Percentiles rank a stretch among this genome's conserved stretches.
Evolutionary conservation across 129 eudicot genomes (phyloP).

Genomic region (Pseudognaphalium luteoalbum): DNA sequence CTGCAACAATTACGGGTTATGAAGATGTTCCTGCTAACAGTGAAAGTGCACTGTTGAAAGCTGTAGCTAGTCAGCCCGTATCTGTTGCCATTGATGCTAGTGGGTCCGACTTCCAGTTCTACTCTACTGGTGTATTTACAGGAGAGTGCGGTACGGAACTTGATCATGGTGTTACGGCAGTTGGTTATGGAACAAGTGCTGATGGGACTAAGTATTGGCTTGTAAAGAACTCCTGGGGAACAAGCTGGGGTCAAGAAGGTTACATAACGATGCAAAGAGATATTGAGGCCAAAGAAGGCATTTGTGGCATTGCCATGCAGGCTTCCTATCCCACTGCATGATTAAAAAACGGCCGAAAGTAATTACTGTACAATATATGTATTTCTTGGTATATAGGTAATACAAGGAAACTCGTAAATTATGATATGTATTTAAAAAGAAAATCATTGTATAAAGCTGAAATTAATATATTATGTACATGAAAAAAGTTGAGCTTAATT

Average conservation of each 20-base stretch:
- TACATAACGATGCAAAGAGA: slow-evolving; percentile 39
- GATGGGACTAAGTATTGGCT: slow-evolving; percentile 43
- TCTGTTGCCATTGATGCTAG: slow-evolving; percentile 41
- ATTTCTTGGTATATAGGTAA: slow-evolving; percentile 1
- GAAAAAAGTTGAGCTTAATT: neutral
- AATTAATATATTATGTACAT: neutral
- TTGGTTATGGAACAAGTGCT: slow-evolving; percentile 32
- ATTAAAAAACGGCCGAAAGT: neutral
- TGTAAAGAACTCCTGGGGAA: slow-evolving; percentile 37
- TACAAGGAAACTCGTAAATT: neutral
- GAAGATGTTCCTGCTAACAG: slow-evolving; percentile 43
- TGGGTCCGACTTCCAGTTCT: slow-evolving; percentile 39
- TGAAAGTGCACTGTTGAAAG: slow-evolving; percentile 33
- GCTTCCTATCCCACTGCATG: slow-evolving; percentile 35
- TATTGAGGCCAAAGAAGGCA: slow-evolving; percentile 31
- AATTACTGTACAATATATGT: slow-evolving; percentile 15
- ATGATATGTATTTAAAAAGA: neutral
- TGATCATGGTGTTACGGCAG: slow-evolving; percentile 37
- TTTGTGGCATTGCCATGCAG: slow-evolving; percentile 37
- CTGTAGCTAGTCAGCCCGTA: slow-evolving; percentile 37
- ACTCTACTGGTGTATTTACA: slow-evolving; percentile 29
- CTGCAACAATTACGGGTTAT: slow-evolving; percentile 30
- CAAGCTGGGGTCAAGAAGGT: slow-evolving; percentile 37
- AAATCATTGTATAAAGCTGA: neutral
- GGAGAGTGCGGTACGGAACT: slow-evolving; percentile 37